Conservation (phyloP, 805 yeast species). For the Grigorovia jiainica region DNA sequence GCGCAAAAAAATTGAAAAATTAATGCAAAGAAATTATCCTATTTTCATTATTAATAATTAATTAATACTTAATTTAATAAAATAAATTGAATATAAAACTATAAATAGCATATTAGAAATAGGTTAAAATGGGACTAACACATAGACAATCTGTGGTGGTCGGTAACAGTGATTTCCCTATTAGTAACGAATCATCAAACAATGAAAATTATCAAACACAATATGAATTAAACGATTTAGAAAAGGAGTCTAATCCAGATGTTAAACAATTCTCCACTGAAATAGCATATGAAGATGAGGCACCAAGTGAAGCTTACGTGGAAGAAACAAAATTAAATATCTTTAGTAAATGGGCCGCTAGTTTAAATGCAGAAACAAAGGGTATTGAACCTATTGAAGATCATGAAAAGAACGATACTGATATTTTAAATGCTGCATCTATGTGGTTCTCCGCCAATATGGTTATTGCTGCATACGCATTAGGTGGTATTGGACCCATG, state of each 20-base stretch:
- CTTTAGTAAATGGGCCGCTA: conserved; percentile 11
- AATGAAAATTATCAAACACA: neutral
- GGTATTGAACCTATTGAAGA: conserved; percentile 78
- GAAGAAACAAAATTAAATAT: conserved; percentile 11
- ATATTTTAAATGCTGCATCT: conserved; percentile 60
- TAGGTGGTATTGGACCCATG: conserved; percentile 63
- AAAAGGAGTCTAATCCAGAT: conserved; percentile 5
- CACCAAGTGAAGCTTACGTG: conserved; percentile 5
- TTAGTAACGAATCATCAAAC: neutral
- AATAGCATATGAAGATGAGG: conserved; percentile 4
- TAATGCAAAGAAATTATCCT: neutral
- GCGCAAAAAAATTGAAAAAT: no score
- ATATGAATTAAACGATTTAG: conserved; percentile 6
- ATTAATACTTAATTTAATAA: no score
- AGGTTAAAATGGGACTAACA: conserved; percentile 6
- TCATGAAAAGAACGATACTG: conserved; percentile 61
- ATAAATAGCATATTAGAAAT: no score
- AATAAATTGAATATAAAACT: no score
- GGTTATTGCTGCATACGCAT: conserved; percentile 73
- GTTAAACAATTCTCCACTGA: conserved; percentile 4
- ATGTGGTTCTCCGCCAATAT: conserved; percentile 90
- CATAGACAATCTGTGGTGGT: conserved; percentile 7
- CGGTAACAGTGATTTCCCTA: conserved; percentile 1
- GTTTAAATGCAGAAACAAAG: conserved; percentile 44
- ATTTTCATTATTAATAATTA: neutral